A percentile compares a stretch with the other conserved stretches of the same genome.
Evolutionary conservation across 164 flowering plant species (phyloP).

Genomic region (Piper longum): DNA sequence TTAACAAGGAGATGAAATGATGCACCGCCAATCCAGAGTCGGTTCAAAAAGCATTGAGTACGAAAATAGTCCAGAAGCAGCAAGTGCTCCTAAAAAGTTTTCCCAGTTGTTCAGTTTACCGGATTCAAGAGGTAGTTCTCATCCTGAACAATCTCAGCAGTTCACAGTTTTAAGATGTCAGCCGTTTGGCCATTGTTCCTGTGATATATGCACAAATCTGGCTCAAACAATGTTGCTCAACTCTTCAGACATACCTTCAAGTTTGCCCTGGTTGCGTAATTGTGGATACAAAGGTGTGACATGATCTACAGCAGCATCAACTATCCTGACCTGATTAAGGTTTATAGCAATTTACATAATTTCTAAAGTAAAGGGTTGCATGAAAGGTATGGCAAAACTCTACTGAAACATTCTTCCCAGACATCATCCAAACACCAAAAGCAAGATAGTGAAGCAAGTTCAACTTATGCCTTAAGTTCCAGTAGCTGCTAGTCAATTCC

Average conservation of each 20-base stretch:
- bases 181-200: background rate
- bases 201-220: slow-evolving; percentile 44
- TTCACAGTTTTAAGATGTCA: background rate
- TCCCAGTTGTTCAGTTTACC: too few species aligned
- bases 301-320: slow-evolving; percentile 41
- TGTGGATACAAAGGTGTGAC: slow-evolving; percentile 48
- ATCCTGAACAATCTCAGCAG: too few species aligned
- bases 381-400: slow-evolving; percentile 37
- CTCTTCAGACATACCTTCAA: slow-evolving; percentile 44
- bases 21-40: too few species aligned
- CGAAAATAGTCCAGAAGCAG: too few species aligned
- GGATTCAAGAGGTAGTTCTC: slow-evolving; percentile 8
- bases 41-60: too few species aligned
- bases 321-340: slow-evolving; percentile 48
- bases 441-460: slow-evolving; percentile 75
- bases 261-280: slow-evolving; percentile 49
- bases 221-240: slow-evolving; percentile 45
- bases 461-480: slow-evolving; percentile 42
- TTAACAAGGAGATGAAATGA: too few species aligned
- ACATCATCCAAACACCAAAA: slow-evolving; percentile 62
- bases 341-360: slow-evolving; percentile 40
- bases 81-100: too few species aligned
- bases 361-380: slow-evolving; percentile 27
- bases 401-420: slow-evolving; percentile 26
- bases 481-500: slow-evolving; percentile 25